phyloP scores from a whole-genome alignment of 2,329 filamentous ascomycete species.

The Cytospora piceae region DNA sequence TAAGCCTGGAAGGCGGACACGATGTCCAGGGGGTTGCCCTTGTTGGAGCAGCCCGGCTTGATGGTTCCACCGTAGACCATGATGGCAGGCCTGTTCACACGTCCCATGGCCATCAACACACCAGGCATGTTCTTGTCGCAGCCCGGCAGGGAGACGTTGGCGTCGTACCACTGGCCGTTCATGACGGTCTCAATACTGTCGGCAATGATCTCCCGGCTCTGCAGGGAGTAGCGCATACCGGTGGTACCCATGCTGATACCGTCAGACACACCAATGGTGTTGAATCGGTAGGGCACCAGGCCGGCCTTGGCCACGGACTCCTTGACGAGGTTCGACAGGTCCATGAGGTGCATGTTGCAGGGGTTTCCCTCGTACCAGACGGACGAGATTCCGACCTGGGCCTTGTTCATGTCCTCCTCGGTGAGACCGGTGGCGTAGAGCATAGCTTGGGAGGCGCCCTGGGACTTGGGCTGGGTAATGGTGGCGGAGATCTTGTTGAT shows the following conservation, averaged over 20 bases:
- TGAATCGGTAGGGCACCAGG: slow-evolving; percentile 94
- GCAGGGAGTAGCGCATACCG: slow-evolving; percentile 93
- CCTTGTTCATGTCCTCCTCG: slow-evolving; percentile 90
- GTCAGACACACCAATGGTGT: slow-evolving; percentile 97
- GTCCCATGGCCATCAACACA: slow-evolving; percentile 89
- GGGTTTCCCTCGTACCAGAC: slow-evolving; percentile 99
- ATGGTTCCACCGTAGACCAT: slow-evolving; percentile 99
- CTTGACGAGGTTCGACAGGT: slow-evolving; percentile 77
- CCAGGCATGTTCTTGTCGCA: slow-evolving; percentile 99
- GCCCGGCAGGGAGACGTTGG: slow-evolving; percentile 92
- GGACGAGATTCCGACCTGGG: slow-evolving; percentile 95
- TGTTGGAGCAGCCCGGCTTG: slow-evolving; percentile 81
- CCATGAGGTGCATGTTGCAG: slow-evolving; percentile 98
- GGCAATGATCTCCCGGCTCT: slow-evolving; percentile 94
- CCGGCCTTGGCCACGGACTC: slow-evolving; percentile 69
- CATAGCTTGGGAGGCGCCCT: slow-evolving; percentile 99
- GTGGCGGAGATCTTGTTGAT: slow-evolving; percentile 83
- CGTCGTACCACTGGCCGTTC: slow-evolving; percentile 98
- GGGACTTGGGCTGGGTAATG: slow-evolving; percentile 97
- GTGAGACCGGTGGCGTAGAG: slow-evolving; percentile 90
- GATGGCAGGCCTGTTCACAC: slow-evolving; percentile 89
- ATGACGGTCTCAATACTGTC: slow-evolving; percentile 99
- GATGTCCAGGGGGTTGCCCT: slow-evolving; percentile 83
- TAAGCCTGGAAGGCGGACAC: slow-evolving; percentile 98
- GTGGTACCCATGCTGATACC: slow-evolving; percentile 98